A percentile compares a stretch with the other conserved stretches of the same genome.
These are phyloP conservation scores for Tulasnella sp. DNA, from an alignment of 768 basidiomycete species.

Conservation along the genomic window DNA sequence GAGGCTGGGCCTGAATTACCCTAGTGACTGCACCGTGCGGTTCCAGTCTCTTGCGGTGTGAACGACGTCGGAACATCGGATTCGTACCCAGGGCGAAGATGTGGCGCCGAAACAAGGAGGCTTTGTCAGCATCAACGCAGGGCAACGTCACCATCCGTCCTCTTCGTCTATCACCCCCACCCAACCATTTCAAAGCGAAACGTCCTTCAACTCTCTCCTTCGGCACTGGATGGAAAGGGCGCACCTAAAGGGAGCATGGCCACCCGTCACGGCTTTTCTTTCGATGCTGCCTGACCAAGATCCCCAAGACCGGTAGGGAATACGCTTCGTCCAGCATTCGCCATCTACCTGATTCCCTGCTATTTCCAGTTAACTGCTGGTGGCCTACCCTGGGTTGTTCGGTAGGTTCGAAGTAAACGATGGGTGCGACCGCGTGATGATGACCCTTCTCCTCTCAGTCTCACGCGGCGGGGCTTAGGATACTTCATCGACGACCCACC, in stretches of 20 bases:
- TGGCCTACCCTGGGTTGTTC: not conserved
- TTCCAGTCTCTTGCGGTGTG: not conserved
- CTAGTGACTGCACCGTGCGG: no score
- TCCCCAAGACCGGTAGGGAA: not conserved
- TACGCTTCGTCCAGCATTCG: not conserved
- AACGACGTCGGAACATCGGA: not conserved
- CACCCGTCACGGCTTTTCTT: not conserved
- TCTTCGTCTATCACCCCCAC: not conserved
- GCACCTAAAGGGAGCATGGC: not conserved
- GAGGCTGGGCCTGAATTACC: no score
- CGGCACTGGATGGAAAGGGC: not conserved
- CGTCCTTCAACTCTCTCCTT: not conserved
- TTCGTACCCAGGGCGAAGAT: not conserved
- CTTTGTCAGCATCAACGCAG: not conserved
- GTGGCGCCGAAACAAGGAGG: not conserved
- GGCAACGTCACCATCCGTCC: not conserved
- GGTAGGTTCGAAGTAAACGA: not conserved
- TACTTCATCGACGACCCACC: not conserved
- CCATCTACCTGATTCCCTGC: not conserved
- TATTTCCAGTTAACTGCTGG: not conserved
- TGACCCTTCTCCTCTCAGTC: not conserved
- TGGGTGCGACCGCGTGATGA: not conserved
- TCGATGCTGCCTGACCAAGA: not conserved
- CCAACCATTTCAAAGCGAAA: not conserved
- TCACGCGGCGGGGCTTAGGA: not conserved